phyloP scores from a whole-genome alignment of 805 yeast genomes.

The Kurtzmaniella cleridarum region DNA sequence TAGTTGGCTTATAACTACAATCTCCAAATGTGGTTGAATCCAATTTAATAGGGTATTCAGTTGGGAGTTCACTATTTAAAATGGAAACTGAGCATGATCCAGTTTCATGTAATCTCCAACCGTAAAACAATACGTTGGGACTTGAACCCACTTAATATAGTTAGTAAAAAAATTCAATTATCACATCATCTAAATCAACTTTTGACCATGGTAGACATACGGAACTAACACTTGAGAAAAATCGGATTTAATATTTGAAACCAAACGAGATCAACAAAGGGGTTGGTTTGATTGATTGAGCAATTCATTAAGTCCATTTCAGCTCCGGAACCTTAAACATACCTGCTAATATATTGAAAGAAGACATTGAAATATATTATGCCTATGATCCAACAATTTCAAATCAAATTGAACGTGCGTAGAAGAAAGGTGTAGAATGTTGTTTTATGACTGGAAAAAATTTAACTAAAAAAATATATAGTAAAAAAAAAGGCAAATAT shows the following conservation, averaged over 20 bases:
- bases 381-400: neutral
- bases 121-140: constrained; percentile 55
- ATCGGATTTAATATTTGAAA: too few relatives aligned
- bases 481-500: neutral
- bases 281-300: too few relatives aligned
- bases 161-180: neutral
- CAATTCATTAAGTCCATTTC: too few relatives aligned
- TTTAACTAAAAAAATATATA: neutral
- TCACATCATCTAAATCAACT: too few relatives aligned
- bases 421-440: neutral
- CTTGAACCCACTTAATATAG: constrained; percentile 42
- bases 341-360: constrained; percentile 17
- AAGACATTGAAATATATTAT: constrained; percentile 10
- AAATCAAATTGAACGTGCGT: neutral
- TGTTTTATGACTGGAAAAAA: neutral
- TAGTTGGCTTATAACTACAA: constrained; percentile 12
- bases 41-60: constrained; percentile 9
- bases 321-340: too few relatives aligned
- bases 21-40: constrained; percentile 12
- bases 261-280: too few relatives aligned
- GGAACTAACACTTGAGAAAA: too few relatives aligned
- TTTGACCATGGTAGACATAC: too few relatives aligned
- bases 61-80: constrained; percentile 20
- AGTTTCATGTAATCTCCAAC: constrained; percentile 50
- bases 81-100: constrained; percentile 30